Base-by-base conservation (phyloP, 345 rosid species). In the Ricinus communis region DNA sequence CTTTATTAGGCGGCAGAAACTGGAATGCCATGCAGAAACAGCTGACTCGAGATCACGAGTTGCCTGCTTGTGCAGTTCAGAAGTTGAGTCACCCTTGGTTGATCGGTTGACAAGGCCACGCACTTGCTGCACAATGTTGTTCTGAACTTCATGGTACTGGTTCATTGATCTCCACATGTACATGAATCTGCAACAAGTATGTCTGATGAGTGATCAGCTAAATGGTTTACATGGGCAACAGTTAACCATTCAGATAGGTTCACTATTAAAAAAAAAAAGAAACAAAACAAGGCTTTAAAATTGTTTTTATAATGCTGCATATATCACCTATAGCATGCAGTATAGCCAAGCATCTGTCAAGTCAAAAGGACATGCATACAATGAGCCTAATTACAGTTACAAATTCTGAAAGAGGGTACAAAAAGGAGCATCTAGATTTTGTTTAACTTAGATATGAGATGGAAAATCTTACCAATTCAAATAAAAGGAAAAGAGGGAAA, bases 161-260 rank as follows among this genome's bases (percentile, higher is more conserved):
- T 93, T 85, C 99, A 93, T 93, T n/a, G 90, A 74, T 74, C 71
- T 87, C 99, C 98, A 95, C 98, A 95, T 93, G 82, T 90, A 90
- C 99, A 90, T 89, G 75, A 93, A 89, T 67, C 98, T 95, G 91
- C 77, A 83, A 36, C 56, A 43, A 74, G 53, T 8, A 14, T 30
- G 33, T 53, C 53, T 22, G 68, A 58, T 61, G 24, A 55, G 43
- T 24, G 33, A 65, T 33, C 21, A 46, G 36, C 6, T 52, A 31
- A 7, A 43, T 24, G 24, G 28, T 47, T 49, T 45, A 68, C 41
- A 66, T 16, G 56, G 33, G 43, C 21, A 38, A 19, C 41, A 22
- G 5, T 41, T 66, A 10, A 68, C 36, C 46, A 27, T 31, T 30
- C 28, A 19, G 59, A 47, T 5, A 24, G 15, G 24, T 50, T 51